phyloP scores from a whole-genome alignment of 805 yeast species.

The Barnettozyma pratensis region DNA sequence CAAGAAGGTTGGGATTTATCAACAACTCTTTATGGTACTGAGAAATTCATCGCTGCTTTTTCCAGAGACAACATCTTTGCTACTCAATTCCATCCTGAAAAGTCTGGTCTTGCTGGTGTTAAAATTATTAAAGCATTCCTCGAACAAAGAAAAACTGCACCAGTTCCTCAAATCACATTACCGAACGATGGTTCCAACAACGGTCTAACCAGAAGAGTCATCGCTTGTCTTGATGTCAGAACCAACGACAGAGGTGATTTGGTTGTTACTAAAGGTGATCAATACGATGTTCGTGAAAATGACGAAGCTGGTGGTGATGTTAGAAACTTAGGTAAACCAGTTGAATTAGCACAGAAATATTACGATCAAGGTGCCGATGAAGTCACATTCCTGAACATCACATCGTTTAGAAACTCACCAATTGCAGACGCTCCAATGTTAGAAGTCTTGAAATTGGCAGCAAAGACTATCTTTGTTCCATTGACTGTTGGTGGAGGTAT shows the following conservation, averaged over 20 bases:
- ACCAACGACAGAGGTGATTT: constrained; percentile 91
- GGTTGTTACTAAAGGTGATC: constrained; percentile 98
- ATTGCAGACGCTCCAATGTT: constrained; percentile 92
- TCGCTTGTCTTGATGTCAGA: constrained; percentile 97
- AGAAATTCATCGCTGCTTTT: constrained; percentile 79
- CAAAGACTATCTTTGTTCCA: constrained; percentile 92
- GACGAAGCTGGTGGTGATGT: constrained; percentile 52
- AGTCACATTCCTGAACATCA: constrained; percentile 88
- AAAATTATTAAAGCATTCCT: constrained; percentile 70
- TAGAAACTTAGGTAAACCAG: constrained; percentile 94
- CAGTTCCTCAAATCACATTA: constrained; percentile 12
- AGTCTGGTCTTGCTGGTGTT: constrained; percentile 89
- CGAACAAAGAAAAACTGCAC: constrained; percentile 27
- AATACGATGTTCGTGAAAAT: constrained; percentile 92
- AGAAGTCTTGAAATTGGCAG: constrained; percentile 76
- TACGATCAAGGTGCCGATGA: constrained; percentile 97
- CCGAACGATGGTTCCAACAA: constrained; percentile 36
- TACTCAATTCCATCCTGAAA: constrained; percentile 99
- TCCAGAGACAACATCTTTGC: constrained; percentile 78
- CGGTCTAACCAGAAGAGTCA: constrained; percentile 85
- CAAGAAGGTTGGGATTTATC: constrained; percentile 68
- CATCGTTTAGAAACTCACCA: constrained; percentile 94
- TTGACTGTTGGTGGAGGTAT: constrained; percentile 98
- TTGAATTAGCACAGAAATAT: constrained; percentile 84
- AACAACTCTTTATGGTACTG: constrained; percentile 66